Base-by-base conservation (phyloP, 1,139 yeast genomes). In the Geotrichum restrictum region DNA sequence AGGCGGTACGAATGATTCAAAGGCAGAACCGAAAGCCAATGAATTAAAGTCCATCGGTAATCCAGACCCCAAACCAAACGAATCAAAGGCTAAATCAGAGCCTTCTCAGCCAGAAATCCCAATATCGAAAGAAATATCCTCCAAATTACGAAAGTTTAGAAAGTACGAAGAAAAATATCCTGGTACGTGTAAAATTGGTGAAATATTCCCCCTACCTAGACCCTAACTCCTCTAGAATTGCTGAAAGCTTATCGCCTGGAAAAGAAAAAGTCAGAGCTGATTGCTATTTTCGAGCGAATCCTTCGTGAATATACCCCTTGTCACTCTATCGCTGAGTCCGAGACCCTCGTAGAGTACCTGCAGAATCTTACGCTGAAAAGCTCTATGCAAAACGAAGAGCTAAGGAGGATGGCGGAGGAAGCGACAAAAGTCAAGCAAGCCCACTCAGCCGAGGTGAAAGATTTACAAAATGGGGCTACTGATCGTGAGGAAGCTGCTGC, bases 81-180 rank as follows among this genome's bases (percentile, higher is more conserved):
- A 19, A 11, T 21, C 21, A 13, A 13, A n/a, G 16, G 2, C n/a
- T 19, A 32, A 14, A 18, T 18, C 5, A 3, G 21, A 40, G 11
- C 4, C 14, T 6, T 13, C 33, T 21, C 29, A 16, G 24, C 43
- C 42, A 3, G 33, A 22, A 19, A 34, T 56, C 29, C 61, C 75
- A 1, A 67, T 83, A 33, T 81, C 89, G 0, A 75, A 76, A 4
- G 77, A 76, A 8, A 68, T 86, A 29, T 77, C 78, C 59, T 72
- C 82, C 11, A 86, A 85, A 62, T 70, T 91, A 69, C 78, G 79
- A 57, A 89, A 88, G 71, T 88, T 88, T 64, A 82, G 79, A 54
- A 89, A 88, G 66, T 93, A 89, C 67, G 98, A 93, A 67, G 86
- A 85, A 54, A 88, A 88, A 64, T 91, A 89, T 65, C 98, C 97